A percentile compares a stretch with the other conserved stretches of the same genome.
Conservation (phyloP, 2,329 filamentous ascomycete genomes). For the Stromatinia cepivora region DNA sequence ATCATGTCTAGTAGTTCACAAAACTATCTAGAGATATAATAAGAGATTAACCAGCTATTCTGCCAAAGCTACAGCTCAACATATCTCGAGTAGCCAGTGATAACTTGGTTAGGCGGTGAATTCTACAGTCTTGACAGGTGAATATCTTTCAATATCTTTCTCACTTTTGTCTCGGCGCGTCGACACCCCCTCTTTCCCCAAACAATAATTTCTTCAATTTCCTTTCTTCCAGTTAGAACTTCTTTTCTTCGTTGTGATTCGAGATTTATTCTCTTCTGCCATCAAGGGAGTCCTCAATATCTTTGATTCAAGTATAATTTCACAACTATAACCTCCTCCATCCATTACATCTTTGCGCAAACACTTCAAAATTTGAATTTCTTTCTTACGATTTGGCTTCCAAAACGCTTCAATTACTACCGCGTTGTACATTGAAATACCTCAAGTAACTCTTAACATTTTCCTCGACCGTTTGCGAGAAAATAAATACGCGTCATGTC, state of each 20-base stretch:
- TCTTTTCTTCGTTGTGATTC: neutral
- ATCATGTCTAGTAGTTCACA: neutral
- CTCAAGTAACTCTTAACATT: neutral
- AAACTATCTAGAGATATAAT: neutral
- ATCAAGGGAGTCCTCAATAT: neutral
- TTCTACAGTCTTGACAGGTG: neutral
- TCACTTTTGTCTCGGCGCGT: neutral
- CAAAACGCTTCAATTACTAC: too few species aligned
- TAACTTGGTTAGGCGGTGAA: neutral
- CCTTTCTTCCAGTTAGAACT: neutral
- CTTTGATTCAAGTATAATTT: neutral
- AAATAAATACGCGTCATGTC: neutral
- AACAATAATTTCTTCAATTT: conserved; percentile 1
- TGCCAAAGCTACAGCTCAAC: neutral
- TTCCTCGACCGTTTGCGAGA: neutral
- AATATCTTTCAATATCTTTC: neutral
- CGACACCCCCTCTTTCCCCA: neutral
- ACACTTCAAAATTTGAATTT: neutral
- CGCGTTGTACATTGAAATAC: neutral
- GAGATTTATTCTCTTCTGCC: neutral
- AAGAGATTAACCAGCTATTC: neutral
- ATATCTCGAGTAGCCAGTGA: neutral
- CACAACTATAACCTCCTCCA: neutral
- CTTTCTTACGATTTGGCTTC: neutral
- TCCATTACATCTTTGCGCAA: neutral